Conservation (phyloP, 306 rosid species). For the Urtica urens region DNA sequence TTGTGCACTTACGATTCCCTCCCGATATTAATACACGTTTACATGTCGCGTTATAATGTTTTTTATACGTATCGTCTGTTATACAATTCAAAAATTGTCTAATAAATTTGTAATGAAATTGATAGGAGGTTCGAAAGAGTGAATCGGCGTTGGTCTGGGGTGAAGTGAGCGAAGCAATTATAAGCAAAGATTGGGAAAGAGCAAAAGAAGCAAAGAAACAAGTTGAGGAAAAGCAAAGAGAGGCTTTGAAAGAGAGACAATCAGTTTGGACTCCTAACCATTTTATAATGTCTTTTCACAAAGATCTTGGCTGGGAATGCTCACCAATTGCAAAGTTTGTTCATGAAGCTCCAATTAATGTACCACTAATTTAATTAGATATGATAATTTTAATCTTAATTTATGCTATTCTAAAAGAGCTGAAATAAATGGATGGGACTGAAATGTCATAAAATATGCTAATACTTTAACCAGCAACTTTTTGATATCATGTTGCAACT, state of each 20-base stretch:
- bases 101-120: too few species aligned
- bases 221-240: constrained; percentile 68
- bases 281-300: constrained; percentile 39
- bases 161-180: constrained; percentile 48
- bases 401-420: too few species aligned
- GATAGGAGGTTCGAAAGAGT: constrained; percentile 49
- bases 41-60: too few species aligned
- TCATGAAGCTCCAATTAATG: constrained; percentile 48
- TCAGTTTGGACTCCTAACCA: constrained; percentile 66
- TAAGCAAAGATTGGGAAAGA: constrained; percentile 60
- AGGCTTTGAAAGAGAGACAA: constrained; percentile 36
- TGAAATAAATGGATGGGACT: too few species aligned
- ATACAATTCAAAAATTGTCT: too few species aligned
- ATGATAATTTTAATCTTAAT: too few species aligned
- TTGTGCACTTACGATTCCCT: too few species aligned
- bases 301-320: constrained; percentile 69
- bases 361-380: background rate
- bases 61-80: too few species aligned
- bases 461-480: too few species aligned
- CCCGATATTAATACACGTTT: too few species aligned
- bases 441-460: too few species aligned
- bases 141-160: constrained; percentile 73
- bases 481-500: too few species aligned
- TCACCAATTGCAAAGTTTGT: constrained; percentile 48
- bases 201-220: constrained; percentile 69